Evolutionary conservation across 2,329 filamentous ascomycete species (phyloP).

Genomic region (Aspergillus awamori): DNA sequence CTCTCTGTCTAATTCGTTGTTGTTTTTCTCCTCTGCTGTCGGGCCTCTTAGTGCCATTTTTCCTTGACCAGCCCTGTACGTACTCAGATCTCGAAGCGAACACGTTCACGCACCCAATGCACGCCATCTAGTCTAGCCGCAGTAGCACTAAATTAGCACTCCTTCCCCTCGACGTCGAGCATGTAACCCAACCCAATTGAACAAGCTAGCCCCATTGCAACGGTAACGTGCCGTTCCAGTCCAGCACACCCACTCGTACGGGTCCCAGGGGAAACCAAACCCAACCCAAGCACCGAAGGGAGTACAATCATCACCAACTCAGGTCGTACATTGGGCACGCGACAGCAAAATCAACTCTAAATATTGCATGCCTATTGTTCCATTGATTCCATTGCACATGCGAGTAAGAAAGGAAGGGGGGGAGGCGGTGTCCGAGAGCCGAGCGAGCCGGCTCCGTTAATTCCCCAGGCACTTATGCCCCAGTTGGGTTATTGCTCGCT

Average conservation of each 20-base stretch:
- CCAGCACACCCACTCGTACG: not conserved
- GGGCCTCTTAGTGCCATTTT: not conserved
- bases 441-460: no score
- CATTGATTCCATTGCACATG: no score
- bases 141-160: not conserved
- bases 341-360: not conserved
- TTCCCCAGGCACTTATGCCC: no score
- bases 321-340: conserved; percentile 12
- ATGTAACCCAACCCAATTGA: conserved; percentile 16
- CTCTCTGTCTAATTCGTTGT: not conserved
- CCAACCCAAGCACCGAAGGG: not conserved
- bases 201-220: conserved; percentile 23
- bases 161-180: conserved; percentile 16
- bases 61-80: not conserved
- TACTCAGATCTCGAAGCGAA: not conserved
- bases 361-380: no score
- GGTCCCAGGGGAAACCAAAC: not conserved
- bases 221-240: conserved; percentile 12
- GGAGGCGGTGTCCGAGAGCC: no score
- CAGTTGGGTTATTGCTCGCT: no score
- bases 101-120: not conserved
- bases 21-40: not conserved
- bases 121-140: not conserved
- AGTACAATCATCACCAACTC: not conserved
- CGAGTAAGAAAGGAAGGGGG: no score